phyloP scores from a whole-genome alignment of 495 filamentous ascomycete species.

The Aspergillus conjunctus region DNA sequence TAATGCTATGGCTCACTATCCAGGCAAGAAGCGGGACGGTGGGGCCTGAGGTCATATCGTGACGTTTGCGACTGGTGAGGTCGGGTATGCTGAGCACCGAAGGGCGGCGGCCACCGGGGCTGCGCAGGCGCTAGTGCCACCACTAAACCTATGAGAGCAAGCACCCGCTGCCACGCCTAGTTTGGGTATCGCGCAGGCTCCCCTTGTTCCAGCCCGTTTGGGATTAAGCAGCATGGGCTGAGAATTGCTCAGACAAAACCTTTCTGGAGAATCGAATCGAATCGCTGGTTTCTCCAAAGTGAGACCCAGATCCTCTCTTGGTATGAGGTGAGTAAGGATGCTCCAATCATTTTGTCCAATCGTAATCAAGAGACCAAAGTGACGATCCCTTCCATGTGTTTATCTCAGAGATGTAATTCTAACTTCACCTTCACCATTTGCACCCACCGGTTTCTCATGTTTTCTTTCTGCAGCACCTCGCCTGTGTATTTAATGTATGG shows the following conservation, averaged over 20 bases:
- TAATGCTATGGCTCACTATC: constrained; percentile 4
- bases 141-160: constrained; percentile 18
- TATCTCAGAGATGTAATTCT: too few species aligned
- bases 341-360: too few species aligned
- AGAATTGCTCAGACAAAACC: constrained; percentile 16
- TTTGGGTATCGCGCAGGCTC: constrained; percentile 17
- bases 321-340: too few species aligned
- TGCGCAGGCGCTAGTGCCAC: constrained; percentile 13
- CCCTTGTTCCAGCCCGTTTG: constrained; percentile 12
- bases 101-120: constrained; percentile 22
- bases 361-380: too few species aligned
- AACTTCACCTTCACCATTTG: too few species aligned
- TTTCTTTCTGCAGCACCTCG: neutral
- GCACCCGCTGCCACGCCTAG: constrained; percentile 16
- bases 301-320: neutral
- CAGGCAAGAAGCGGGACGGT: constrained; percentile 12
- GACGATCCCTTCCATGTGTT: too few species aligned
- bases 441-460: neutral
- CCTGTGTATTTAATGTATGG: neutral
- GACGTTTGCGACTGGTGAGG: constrained; percentile 23
- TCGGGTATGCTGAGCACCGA: constrained; percentile 8
- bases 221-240: constrained; percentile 15
- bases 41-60: constrained; percentile 32
- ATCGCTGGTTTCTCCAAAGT: neutral
- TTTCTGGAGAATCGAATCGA: neutral